Base-by-base conservation (phyloP, 192 early-diverging fungal genomes). In the Coemansia sp. region DNA sequence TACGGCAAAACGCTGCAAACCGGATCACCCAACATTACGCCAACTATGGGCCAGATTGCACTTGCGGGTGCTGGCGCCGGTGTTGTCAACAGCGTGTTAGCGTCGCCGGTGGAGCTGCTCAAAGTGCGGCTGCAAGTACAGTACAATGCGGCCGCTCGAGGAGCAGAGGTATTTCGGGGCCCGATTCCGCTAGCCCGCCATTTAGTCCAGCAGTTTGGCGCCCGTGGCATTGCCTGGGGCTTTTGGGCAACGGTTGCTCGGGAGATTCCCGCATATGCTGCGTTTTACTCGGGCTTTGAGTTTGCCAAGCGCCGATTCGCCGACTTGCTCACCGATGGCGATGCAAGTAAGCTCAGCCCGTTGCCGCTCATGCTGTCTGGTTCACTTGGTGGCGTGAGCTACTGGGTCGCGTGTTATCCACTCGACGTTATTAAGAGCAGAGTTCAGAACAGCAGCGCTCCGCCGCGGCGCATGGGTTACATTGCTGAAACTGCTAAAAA, bases 61-160 rank as follows among this genome's bases (percentile, higher is more conserved):
- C 54, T 95, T 27, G 93, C 94, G 35, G 96, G 96, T 32, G 86
- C 92, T 24, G 93, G 92, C 29, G 93, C 93, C 23, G 96, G 95
- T 41, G 75, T 87, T 25, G 86, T 92, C 27, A 95, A 96, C 63
- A 87, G 86, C 54, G 80, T 92, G 17, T 76, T 97, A 19, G 90
- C 94, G 9, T 94, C 92, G 2, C 94, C 96, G 1, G 93, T 98
- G 2, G 96, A 98, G 66, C 73, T 98, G n/a, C 72, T 97, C 43
- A 98, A 98, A 69, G 90, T 92, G 58, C 86, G 90, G 32, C 85
- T 97, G 75, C 96, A 98, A 72, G 91, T 91, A 7, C 95, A 95
- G 67, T 95, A 91, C 81, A 65, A 47, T 7, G 52, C 54, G 9
- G 47, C 73, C 11, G 45, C 58, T 5, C 69, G 54, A 7, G 41